These are phyloP conservation scores for Neocallimastix lanati DNA, from an alignment of 192 early-diverging fungal genomes.

Conservation along the genomic window DNA sequence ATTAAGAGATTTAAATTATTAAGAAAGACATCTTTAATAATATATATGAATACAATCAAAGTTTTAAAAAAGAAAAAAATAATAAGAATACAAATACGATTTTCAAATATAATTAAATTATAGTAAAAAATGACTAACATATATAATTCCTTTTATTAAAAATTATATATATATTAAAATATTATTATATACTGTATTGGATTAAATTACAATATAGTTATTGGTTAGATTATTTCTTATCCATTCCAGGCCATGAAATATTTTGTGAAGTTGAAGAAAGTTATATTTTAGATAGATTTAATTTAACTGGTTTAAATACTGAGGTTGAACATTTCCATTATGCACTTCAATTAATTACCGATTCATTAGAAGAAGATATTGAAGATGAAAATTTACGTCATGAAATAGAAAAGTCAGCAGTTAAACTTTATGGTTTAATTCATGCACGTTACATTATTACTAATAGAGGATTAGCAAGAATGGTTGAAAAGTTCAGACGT, in stretches of 20 bases:
- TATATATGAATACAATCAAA: too few relatives aligned
- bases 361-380: conserved; percentile 41
- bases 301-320: conserved; percentile 75
- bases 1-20: too few relatives aligned
- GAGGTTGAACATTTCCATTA: conserved; percentile 82
- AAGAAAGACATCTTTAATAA: too few relatives aligned
- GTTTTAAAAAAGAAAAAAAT: too few relatives aligned
- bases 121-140: too few relatives aligned
- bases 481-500: conserved; percentile 90
- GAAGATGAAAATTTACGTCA: conserved; percentile 48
- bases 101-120: too few relatives aligned
- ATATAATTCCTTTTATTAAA: too few relatives aligned
- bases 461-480: conserved; percentile 72
- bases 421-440: conserved; percentile 93
- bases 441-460: conserved; percentile 95
- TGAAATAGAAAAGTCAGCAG: conserved; percentile 71
- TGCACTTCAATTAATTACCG: conserved; percentile 84
- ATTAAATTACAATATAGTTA: background rate
- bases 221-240: conserved; percentile 92
- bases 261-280: conserved; percentile 98
- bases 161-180: too few relatives aligned
- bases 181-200: too few relatives aligned
- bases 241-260: conserved; percentile 84
- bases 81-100: too few relatives aligned
- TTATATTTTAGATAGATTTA: conserved; percentile 92